Percentiles rank a stretch among this genome's conserved stretches.
These are phyloP conservation scores for Haplosporangium gracile DNA, from an alignment of 192 early-diverging fungal genomes.

Conservation along the genomic window DNA sequence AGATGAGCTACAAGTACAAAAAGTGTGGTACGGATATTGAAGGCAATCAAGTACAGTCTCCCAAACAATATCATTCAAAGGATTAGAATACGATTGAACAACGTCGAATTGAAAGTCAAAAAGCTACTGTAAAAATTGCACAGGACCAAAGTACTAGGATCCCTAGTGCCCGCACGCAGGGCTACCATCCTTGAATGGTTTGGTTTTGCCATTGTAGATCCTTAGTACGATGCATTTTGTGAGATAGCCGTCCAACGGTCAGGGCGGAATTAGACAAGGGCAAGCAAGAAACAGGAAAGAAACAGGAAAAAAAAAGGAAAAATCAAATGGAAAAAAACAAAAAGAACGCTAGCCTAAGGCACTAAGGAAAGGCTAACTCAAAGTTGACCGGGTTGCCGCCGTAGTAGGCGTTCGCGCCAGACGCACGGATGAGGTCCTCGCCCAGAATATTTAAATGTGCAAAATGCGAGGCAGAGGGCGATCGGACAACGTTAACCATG, in stretches of 20 bases:
- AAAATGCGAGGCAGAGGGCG: constrained; percentile 31
- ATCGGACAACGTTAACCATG: not conserved
- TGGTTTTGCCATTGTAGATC: no score
- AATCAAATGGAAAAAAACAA: not conserved
- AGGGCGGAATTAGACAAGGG: not conserved
- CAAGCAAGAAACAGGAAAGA: not conserved
- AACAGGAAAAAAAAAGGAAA: not conserved
- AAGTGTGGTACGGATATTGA: not conserved
- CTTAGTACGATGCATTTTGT: no score
- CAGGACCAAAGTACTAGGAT: no score
- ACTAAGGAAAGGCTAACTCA: constrained; percentile 16
- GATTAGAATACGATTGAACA: no score
- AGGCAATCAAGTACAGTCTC: not conserved
- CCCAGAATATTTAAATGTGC: constrained; percentile 37
- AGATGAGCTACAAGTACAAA: not conserved
- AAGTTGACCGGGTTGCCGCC: constrained; percentile 4
- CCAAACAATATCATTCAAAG: no score
- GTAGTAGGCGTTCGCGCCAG: constrained; percentile 6
- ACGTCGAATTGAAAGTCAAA: no score
- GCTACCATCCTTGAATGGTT: no score
- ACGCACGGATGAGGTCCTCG: constrained; percentile 19
- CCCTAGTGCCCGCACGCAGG: no score
- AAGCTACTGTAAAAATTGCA: no score
- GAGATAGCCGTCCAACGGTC: not conserved
- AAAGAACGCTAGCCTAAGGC: not conserved